Evolutionary conservation across 768 basidiomycete genomes (phyloP).

Genomic region (Pholiota microspora): DNA sequence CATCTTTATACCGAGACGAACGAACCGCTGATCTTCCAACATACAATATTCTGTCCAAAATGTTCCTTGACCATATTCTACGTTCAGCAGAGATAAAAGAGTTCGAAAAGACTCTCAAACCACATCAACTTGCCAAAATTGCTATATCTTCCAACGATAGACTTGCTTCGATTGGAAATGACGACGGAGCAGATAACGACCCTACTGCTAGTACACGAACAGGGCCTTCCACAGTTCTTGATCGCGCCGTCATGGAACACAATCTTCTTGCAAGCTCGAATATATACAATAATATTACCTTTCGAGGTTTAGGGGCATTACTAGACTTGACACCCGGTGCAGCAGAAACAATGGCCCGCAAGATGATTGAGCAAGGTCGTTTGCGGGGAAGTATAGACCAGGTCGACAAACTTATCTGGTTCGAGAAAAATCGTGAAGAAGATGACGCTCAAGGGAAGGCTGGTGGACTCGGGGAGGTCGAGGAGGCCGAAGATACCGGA

Average conservation of each 20-base stretch:
- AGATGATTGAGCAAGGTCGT: constrained; percentile 98
- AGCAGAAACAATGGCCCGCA: constrained; percentile 95
- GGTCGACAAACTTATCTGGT: constrained; percentile 91
- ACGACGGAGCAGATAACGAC: constrained; percentile 52
- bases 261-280: constrained; percentile 95
- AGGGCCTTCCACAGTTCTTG: constrained; percentile 93
- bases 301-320: constrained; percentile 87
- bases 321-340: constrained; percentile 89
- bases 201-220: constrained; percentile 71
- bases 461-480: constrained; percentile 88
- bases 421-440: constrained; percentile 83
- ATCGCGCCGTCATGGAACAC: constrained; percentile 98
- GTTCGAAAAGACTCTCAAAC: constrained; percentile 83
- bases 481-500: constrained; percentile 84
- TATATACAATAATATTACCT: constrained; percentile 97
- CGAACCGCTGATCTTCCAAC: constrained; percentile 76
- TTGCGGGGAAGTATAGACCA: constrained; percentile 94
- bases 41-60: constrained; percentile 91
- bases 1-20: constrained; percentile 93
- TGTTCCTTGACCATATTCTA: constrained; percentile 98
- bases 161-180: constrained; percentile 64
- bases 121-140: constrained; percentile 94
- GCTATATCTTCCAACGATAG: constrained; percentile 81
- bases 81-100: constrained; percentile 85
- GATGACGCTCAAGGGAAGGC: constrained; percentile 94